A percentile compares a stretch with the other conserved stretches of the same genome.
Conservation (phyloP, 495 filamentous ascomycete species). For the Penicillium bovifimosum region DNA sequence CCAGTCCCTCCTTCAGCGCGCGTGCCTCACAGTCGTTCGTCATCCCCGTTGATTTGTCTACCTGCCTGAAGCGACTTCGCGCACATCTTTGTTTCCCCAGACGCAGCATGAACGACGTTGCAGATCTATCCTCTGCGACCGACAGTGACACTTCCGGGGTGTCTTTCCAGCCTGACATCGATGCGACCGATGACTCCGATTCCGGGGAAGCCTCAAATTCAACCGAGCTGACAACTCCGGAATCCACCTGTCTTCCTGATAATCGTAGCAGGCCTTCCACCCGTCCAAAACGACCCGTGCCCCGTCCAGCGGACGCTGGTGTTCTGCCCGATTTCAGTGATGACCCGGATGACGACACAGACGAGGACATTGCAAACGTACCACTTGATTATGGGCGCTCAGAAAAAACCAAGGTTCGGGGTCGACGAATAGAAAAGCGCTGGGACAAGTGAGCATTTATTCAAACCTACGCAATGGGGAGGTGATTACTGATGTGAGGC, state of each 20-base stretch:
- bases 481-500: background rate
- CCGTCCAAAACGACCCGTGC: background rate
- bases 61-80: background rate
- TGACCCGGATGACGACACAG: conserved; percentile 18
- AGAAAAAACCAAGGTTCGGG: conserved; percentile 11
- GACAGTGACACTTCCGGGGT: conserved; percentile 7
- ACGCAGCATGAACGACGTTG: background rate
- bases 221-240: conserved; percentile 3
- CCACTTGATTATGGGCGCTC: conserved; percentile 23
- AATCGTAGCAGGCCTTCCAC: background rate
- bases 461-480: background rate
- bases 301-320: background rate
- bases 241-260: background rate
- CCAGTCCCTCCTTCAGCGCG: background rate
- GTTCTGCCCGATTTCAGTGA: conserved; percentile 13
- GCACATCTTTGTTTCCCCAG: background rate
- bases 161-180: conserved; percentile 4
- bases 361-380: conserved; percentile 17
- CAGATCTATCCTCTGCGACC: conserved; percentile 4
- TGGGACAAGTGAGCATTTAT: conserved; percentile 17
- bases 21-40: background rate
- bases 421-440: conserved; percentile 15
- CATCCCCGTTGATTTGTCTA: background rate
- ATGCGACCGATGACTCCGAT: conserved; percentile 6
- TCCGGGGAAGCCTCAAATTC: conserved; percentile 1